Percentiles rank a stretch among this genome's conserved stretches.
phyloP scores from a whole-genome alignment of 371 early-diverging fungal species.

The Rhizopus sp. region DNA sequence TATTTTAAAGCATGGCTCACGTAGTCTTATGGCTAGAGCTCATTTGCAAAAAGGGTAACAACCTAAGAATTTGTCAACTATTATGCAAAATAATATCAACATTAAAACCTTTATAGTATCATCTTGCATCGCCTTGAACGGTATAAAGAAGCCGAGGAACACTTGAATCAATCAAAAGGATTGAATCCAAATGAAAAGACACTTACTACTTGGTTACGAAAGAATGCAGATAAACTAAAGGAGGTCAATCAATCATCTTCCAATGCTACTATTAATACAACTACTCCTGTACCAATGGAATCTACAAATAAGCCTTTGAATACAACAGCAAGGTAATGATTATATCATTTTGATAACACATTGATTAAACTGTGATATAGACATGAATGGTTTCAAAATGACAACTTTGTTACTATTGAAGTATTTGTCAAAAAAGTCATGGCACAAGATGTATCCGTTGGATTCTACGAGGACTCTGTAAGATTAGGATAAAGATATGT shows the following conservation, averaged over 20 bases:
- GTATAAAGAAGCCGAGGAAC: slow-evolving; percentile 54
- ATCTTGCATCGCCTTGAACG: slow-evolving; percentile 54
- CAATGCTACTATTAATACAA: slow-evolving; percentile 5
- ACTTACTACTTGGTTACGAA: slow-evolving; percentile 60
- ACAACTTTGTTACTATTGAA: slow-evolving; percentile 80
- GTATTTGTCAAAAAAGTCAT: slow-evolving; percentile 89
- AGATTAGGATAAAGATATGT: no score
- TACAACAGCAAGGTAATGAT: slow-evolving; percentile 7
- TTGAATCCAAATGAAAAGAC: slow-evolving; percentile 58
- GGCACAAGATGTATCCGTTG: slow-evolving; percentile 65
- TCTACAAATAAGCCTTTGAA: no score
- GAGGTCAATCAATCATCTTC: neutral
- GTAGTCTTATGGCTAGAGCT: slow-evolving; percentile 66
- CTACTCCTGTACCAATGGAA: no score
- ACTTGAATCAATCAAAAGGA: slow-evolving; percentile 51
- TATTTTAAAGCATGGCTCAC: slow-evolving; percentile 55
- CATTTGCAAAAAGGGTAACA: slow-evolving; percentile 62
- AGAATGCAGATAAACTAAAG: slow-evolving; percentile 46
- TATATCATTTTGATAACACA: no score
- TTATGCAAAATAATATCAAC: neutral
- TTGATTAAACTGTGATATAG: slow-evolving; percentile 35
- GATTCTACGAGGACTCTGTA: slow-evolving; percentile 62
- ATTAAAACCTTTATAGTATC: slow-evolving; percentile 35
- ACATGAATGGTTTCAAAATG: slow-evolving; percentile 98
- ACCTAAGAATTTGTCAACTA: neutral